A percentile compares a stretch with the other conserved stretches of the same genome.
phyloP scores from a whole-genome alignment of 2,329 filamentous ascomycete species.

The Curvularia sp. region DNA sequence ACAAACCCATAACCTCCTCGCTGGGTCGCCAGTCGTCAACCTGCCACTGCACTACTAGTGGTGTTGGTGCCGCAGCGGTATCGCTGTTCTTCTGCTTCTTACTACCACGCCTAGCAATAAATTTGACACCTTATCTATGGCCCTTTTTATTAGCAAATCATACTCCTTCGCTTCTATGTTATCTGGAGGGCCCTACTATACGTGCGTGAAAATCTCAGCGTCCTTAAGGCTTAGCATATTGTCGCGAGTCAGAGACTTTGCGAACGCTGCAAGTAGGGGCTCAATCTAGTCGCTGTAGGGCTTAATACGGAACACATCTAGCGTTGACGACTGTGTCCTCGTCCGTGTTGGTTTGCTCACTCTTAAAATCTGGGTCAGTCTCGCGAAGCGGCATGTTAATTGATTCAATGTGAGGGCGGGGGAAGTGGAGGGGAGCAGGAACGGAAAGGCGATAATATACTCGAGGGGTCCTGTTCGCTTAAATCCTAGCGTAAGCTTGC shows the following conservation, averaged over 20 bases:
- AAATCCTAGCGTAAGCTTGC: too few relatives aligned
- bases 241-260: slow-evolving; percentile 15
- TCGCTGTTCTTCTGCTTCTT: not conserved
- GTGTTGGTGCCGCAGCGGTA: slow-evolving; percentile 6
- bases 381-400: too few relatives aligned
- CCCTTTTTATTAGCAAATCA: slow-evolving; percentile 17
- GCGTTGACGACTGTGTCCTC: slow-evolving; percentile 4
- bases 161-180: slow-evolving; percentile 11
- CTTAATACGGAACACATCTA: slow-evolving; percentile 19
- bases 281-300: slow-evolving; percentile 22
- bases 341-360: slow-evolving; percentile 14
- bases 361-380: too few relatives aligned
- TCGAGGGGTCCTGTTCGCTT: too few relatives aligned
- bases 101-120: slow-evolving; percentile 16
- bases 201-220: slow-evolving; percentile 21
- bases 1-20: slow-evolving; percentile 16
- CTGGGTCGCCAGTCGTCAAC: slow-evolving; percentile 23
- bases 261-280: slow-evolving; percentile 22
- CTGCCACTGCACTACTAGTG: slow-evolving; percentile 24
- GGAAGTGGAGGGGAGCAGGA: too few relatives aligned
- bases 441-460: too few relatives aligned
- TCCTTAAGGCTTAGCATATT: slow-evolving; percentile 21
- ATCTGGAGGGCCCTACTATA: slow-evolving; percentile 16
- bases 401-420: too few relatives aligned
- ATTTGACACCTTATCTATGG: slow-evolving; percentile 21